These are phyloP conservation scores for Capillidium heterosporum DNA, from an alignment of 371 early-diverging fungal genomes.

Conservation along the genomic window DNA sequence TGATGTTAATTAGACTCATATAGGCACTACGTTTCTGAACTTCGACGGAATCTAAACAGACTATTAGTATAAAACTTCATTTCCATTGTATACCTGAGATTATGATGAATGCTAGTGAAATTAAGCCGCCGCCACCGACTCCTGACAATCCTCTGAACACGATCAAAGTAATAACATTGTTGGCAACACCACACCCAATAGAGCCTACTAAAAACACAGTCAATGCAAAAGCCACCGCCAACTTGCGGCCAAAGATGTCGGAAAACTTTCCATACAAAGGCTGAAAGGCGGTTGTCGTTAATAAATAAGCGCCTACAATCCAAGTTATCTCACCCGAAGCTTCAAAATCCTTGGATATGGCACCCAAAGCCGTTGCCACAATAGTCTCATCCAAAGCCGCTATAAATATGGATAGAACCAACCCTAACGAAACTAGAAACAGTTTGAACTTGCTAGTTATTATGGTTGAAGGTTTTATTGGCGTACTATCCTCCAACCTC, in stretches of 20 bases:
- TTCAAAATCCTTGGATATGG: slow-evolving; percentile 8
- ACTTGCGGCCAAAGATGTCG: slow-evolving; percentile 42
- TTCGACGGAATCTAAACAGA: too few relatives aligned
- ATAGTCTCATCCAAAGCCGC: slow-evolving; percentile 10
- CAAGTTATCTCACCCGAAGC: slow-evolving; percentile 8
- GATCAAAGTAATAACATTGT: slow-evolving; percentile 36
- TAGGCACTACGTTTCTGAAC: slow-evolving; percentile 42
- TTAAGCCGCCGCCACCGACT: slow-evolving; percentile 56
- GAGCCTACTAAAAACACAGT: slow-evolving; percentile 26
- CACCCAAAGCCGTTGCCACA: slow-evolving; percentile 5
- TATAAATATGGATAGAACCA: slow-evolving; percentile 5
- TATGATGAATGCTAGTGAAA: slow-evolving; percentile 43
- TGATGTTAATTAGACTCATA: slow-evolving; percentile 27
- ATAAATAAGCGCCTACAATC: slow-evolving; percentile 28
- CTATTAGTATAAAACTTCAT: too few relatives aligned
- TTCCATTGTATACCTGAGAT: slow-evolving; percentile 32
- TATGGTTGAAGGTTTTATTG: too few relatives aligned
- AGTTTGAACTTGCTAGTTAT: background rate
- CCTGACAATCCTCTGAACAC: slow-evolving; percentile 35
- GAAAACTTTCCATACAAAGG: slow-evolving; percentile 37
- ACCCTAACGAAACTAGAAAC: background rate
- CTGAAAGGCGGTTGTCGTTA: slow-evolving; percentile 28
- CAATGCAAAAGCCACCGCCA: slow-evolving; percentile 21
- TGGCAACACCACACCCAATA: slow-evolving; percentile 27
- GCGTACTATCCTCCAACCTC: too few relatives aligned